Conservation (phyloP, 352 stramenopile species). For the Phytopythium sindhum region DNA sequence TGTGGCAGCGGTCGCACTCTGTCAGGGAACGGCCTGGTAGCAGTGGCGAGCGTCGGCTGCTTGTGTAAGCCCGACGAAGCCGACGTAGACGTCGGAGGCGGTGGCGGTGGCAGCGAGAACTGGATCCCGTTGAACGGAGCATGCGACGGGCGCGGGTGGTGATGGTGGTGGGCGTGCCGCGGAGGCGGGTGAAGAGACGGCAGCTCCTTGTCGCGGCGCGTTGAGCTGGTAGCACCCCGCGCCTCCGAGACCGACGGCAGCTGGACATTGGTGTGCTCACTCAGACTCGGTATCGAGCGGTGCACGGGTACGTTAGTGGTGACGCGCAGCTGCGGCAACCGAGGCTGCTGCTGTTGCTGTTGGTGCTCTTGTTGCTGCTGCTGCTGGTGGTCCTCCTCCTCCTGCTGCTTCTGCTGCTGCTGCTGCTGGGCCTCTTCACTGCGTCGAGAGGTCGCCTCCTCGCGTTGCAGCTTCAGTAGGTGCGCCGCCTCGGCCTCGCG, state of each 20-base stretch:
- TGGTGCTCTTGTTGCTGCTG: constrained; percentile 18
- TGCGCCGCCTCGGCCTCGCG: constrained; percentile 12
- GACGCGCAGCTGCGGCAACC: constrained; percentile 22
- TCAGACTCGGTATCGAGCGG: neutral
- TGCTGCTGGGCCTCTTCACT: neutral
- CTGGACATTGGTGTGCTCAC: neutral
- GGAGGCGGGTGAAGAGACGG: constrained; percentile 19
- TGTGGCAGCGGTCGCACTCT: constrained; percentile 42
- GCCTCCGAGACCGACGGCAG: neutral
- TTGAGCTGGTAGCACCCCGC: neutral
- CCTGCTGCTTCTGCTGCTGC: neutral
- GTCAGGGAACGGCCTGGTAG: constrained; percentile 16
- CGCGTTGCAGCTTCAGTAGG: too few species aligned
- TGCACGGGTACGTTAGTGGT: neutral
- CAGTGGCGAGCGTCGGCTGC: neutral
- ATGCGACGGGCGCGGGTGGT: neutral
- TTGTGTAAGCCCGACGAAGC: constrained; percentile 17
- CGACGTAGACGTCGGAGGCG: constrained; percentile 8
- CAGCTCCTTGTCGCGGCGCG: constrained; percentile 14
- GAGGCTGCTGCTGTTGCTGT: constrained; percentile 15
- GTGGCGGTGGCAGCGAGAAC: constrained; percentile 32
- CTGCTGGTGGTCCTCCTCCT: neutral
- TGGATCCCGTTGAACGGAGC: constrained; percentile 21
- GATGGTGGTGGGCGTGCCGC: constrained; percentile 15
- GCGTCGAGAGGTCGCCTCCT: neutral